These are phyloP conservation scores for Gynostemma pentaphyllum DNA, from an alignment of 306 rosid species.

Conservation along the genomic window DNA sequence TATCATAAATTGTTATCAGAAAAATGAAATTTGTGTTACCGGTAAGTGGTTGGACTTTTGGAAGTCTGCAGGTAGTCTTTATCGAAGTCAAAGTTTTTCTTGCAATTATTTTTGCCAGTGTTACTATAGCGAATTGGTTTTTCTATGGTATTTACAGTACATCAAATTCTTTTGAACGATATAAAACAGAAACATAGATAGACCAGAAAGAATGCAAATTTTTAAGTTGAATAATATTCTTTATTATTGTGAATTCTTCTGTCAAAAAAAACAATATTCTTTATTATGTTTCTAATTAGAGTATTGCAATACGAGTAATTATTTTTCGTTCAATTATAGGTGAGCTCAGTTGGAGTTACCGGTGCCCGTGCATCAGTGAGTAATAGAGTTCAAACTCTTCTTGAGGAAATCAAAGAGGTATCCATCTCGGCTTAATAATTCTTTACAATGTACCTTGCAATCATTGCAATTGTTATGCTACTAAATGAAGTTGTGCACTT, in stretches of 20 bases:
- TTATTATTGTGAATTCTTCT: too few relatives aligned
- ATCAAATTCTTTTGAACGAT: neutral
- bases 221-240: too few relatives aligned
- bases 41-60: too few relatives aligned
- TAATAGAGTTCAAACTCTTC: conserved; percentile 42
- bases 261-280: too few relatives aligned
- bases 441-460: neutral
- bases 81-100: neutral
- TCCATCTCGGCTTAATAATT: conserved; percentile 15
- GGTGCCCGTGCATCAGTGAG: conserved; percentile 82
- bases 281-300: too few relatives aligned
- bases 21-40: neutral
- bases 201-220: too few relatives aligned
- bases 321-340: conserved; percentile 29
- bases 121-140: too few relatives aligned
- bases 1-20: neutral
- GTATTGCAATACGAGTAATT: neutral
- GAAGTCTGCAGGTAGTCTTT: too few relatives aligned
- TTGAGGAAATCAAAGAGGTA: conserved; percentile 72
- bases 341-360: conserved; percentile 85
- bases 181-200: neutral
- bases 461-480: neutral
- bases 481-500: conserved; percentile 1
- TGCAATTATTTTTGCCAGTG: neutral
- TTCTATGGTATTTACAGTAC: neutral